phyloP scores from a whole-genome alignment of 257 asterid genomes.

The Ocimum tenuiflorum region DNA sequence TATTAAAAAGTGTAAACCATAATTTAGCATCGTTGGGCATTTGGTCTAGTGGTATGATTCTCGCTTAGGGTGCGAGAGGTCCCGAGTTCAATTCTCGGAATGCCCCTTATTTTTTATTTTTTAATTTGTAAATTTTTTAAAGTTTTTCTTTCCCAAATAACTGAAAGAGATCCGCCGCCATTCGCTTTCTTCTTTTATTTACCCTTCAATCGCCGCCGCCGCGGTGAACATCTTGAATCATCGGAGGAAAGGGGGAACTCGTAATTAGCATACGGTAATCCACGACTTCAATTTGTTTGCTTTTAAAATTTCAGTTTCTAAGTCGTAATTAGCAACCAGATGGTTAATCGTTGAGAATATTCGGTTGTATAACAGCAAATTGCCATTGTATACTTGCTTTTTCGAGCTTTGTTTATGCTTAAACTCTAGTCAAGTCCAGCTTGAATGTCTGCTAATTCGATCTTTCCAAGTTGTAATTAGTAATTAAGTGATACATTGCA shows the following conservation, averaged over 20 bases:
- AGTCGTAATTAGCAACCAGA: background rate
- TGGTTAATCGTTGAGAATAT: background rate
- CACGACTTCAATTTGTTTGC: background rate
- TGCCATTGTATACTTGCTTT: background rate
- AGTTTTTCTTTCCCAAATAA: too few relatives aligned
- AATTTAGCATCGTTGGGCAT: too few relatives aligned
- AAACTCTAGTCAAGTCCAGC: background rate
- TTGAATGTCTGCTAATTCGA: background rate
- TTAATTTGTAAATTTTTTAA: too few relatives aligned
- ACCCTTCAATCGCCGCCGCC: too few relatives aligned
- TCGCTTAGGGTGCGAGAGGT: conserved; percentile 92
- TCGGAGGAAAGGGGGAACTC: too few relatives aligned
- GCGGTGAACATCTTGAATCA: too few relatives aligned
- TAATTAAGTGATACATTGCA: background rate
- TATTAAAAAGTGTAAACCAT: too few relatives aligned
- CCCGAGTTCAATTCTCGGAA: conserved; percentile 40
- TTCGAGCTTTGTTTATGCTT: background rate
- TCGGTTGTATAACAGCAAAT: background rate
- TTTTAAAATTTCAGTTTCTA: background rate
- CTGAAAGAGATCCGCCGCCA: too few relatives aligned
- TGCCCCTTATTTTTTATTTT: background rate
- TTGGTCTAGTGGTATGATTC: conserved; percentile 96
- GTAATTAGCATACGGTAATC: background rate
- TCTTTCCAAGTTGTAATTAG: background rate
- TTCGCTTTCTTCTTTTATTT: too few relatives aligned